Conservation (phyloP, 2,329 filamentous ascomycete species). For the Colletotrichum sp. region DNA sequence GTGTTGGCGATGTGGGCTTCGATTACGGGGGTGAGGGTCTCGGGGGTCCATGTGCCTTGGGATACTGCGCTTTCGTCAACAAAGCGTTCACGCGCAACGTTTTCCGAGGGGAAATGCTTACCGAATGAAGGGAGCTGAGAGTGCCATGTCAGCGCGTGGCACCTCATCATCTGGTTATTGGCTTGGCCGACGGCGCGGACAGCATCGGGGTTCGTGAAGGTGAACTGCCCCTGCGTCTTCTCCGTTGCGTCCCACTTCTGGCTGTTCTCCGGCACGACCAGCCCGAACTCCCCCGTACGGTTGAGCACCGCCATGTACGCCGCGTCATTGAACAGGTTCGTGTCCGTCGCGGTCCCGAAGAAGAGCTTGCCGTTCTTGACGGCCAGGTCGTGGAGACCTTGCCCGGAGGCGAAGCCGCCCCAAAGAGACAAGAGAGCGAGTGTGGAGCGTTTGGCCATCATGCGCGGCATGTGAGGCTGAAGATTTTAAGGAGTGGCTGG, state of each 20-base stretch:
- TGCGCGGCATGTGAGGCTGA: background rate
- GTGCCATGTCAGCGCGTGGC: conserved; percentile 71
- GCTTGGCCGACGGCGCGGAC: conserved; percentile 46
- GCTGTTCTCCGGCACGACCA: conserved; percentile 65
- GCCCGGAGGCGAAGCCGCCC: conserved; percentile 24
- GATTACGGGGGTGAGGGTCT: conserved; percentile 39
- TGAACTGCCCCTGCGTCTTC: conserved; percentile 61
- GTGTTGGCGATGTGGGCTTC: conserved; percentile 55
- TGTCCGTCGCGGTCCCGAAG: conserved; percentile 68
- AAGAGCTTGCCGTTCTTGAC: conserved; percentile 59
- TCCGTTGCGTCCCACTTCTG: conserved; percentile 67
- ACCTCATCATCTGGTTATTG: conserved; percentile 54
- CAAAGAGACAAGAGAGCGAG: background rate
- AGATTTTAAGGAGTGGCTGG: background rate
- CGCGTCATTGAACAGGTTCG: conserved; percentile 48
- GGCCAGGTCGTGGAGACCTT: conserved; percentile 51
- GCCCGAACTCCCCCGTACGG: conserved; percentile 62
- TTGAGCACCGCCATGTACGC: conserved; percentile 59
- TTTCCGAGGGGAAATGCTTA: accelerated
- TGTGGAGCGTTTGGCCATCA: background rate
- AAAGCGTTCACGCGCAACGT: no score
- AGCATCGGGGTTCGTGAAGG: conserved; percentile 61
- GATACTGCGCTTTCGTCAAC: conserved; percentile 53
- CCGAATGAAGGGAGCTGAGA: conserved; percentile 57
- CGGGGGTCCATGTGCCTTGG: conserved; percentile 64